Base-by-base conservation (phyloP, 192 early-diverging fungal genomes). In the Backusella tuberculispora region DNA sequence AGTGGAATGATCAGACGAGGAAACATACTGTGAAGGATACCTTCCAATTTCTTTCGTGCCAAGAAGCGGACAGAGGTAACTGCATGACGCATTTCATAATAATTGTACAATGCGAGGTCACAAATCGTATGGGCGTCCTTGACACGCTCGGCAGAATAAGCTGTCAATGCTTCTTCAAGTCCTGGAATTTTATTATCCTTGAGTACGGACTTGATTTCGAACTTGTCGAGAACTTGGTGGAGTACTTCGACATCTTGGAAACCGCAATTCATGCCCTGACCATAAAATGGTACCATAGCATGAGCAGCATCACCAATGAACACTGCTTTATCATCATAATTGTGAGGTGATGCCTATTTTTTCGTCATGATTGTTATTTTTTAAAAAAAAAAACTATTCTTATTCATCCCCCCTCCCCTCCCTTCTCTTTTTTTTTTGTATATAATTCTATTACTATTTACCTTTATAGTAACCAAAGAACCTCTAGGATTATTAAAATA, bases 221-320 rank as follows among this genome's bases (percentile, higher is more conserved):
- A 84, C 29, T 90, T 82, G 37, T 90, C 88, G 13, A 97, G 78
- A 4, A 90, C 79, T 5, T 69, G 37, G 50, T 90, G 73, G 56
- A 95, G 82, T 15, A 92, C 86, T 44, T 92, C 83, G 15, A 95
- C 88, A 76, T 99, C 97, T 76, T 99, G 93, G 68, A 99, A 97
- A 5, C 97, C 97, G 83, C 96, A 98, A 83, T 99, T 99, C 97
- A 99, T 98, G 10, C 97, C 97, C 76, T 95, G 93, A 17, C 97
- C 97, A 66, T 95, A 99, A 75, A 99, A 99, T 5, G 97, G 97
- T 0, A 99, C 97, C 97, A 99, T 99, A 53, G 94, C 92, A 74
- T 99, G 97, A 0, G 97, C 97, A 12, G 97, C 95, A 77, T 99
- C 97, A 46, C 97, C 97, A 56, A 99, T 80, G 53, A 97, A 93